These are phyloP conservation scores for Dioscorea dumetorum DNA, from an alignment of 106 monocot genomes.

Conservation along the genomic window DNA sequence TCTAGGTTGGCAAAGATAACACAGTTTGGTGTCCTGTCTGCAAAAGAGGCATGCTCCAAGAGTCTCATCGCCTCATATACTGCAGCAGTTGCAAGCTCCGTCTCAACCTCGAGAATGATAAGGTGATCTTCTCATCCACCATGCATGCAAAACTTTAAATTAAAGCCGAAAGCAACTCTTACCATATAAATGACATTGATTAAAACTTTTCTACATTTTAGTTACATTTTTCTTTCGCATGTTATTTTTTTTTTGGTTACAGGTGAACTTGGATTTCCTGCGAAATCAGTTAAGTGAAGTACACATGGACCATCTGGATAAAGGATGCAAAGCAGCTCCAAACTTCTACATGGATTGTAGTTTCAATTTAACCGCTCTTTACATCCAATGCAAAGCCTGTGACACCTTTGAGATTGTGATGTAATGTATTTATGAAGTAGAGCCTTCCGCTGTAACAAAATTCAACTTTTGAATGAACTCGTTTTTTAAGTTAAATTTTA, in stretches of 20 bases:
- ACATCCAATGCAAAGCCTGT: conserved; percentile 62
- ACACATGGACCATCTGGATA: conserved; percentile 73
- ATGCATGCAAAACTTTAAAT: too few relatives aligned
- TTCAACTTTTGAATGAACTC: too few relatives aligned
- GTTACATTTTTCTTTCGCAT: background rate
- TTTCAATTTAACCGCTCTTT: conserved; percentile 67
- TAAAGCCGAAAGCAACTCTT: too few relatives aligned
- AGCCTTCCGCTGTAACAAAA: too few relatives aligned
- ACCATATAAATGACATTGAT: too few relatives aligned
- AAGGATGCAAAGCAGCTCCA: conserved; percentile 80
- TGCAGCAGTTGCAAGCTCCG: conserved; percentile 62
- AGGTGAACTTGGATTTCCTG: conserved; percentile 70
- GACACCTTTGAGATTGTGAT: conserved; percentile 75
- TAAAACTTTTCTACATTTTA: background rate
- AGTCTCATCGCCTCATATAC: conserved; percentile 58
- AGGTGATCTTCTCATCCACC: conserved; percentile 32
- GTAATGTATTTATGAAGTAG: conserved; percentile 13
- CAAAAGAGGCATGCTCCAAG: conserved; percentile 68
- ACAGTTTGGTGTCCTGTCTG: conserved; percentile 92
- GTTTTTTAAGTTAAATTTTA: too few relatives aligned
- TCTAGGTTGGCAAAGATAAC: conserved; percentile 15
- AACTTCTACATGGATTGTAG: conserved; percentile 52
- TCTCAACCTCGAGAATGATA: conserved; percentile 69
- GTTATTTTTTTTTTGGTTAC: background rate
- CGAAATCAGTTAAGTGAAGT: conserved; percentile 62